Conservation (phyloP, 164 flowering plant species). For the Malania oleifera region DNA sequence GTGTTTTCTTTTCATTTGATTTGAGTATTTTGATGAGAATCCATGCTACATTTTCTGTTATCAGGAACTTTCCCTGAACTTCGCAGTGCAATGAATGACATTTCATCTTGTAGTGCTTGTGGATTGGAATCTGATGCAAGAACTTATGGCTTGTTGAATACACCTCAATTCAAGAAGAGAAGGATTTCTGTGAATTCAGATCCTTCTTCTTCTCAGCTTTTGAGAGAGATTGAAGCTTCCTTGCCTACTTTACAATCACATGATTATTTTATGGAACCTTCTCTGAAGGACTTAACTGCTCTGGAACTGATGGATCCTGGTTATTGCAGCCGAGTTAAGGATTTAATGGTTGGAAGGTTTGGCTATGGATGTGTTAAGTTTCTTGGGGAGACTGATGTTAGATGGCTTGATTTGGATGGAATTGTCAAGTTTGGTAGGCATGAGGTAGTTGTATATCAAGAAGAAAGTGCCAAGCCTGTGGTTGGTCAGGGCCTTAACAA, state of each 20-base stretch:
- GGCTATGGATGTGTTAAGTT: slow-evolving; percentile 79
- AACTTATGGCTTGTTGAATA: not conserved
- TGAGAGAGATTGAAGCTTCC: slow-evolving; percentile 14
- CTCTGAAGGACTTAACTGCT: slow-evolving; percentile 46
- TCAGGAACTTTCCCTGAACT: slow-evolving; percentile 4
- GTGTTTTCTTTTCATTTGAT: not conserved
- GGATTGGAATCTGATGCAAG: slow-evolving; percentile 12
- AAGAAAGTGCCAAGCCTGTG: slow-evolving; percentile 69
- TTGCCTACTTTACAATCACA: slow-evolving; percentile 53
- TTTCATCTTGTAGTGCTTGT: not conserved
- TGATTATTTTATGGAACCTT: slow-evolving; percentile 72
- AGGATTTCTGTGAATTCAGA: slow-evolving; percentile 15
- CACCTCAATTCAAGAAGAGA: slow-evolving; percentile 28
- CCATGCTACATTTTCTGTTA: not conserved
- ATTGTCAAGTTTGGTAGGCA: slow-evolving; percentile 65
- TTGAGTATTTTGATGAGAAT: not conserved
- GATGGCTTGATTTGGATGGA: slow-evolving; percentile 61
- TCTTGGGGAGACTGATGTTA: slow-evolving; percentile 80
- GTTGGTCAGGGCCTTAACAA: slow-evolving; percentile 87
- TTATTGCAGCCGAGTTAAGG: slow-evolving; percentile 51
- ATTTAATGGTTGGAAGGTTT: slow-evolving; percentile 75
- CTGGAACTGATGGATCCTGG: slow-evolving; percentile 50
- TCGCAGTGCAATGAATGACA: not conserved
- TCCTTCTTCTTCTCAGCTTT: slow-evolving; percentile 3
- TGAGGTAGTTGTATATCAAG: slow-evolving; percentile 74